Conservation (phyloP, 2,329 filamentous ascomycete species). For the Kalmusia sp. region DNA sequence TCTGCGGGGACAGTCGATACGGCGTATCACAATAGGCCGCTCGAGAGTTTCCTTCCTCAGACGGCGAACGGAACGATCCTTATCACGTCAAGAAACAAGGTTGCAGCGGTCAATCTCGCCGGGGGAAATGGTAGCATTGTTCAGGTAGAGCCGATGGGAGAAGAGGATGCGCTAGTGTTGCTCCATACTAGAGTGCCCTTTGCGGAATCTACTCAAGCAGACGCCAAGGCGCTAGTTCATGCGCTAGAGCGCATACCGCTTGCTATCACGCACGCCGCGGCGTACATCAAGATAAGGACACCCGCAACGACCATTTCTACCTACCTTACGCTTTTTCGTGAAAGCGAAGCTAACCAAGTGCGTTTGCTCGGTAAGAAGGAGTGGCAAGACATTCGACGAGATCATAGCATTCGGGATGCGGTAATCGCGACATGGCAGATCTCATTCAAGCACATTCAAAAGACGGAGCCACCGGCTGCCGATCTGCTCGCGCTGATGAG, state of each 20-base stretch:
- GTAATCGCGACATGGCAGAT: conserved; percentile 46
- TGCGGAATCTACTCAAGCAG: conserved; percentile 2
- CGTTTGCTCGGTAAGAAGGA: conserved; percentile 24
- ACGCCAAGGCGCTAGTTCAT: conserved; percentile 14
- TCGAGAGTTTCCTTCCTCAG: conserved; percentile 18
- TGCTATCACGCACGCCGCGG: conserved; percentile 41
- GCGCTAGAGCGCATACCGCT: conserved; percentile 44
- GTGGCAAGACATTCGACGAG: conserved; percentile 37
- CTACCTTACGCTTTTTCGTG: conserved; percentile 51
- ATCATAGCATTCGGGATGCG: conserved; percentile 38
- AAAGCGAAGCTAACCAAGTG: conserved; percentile 38
- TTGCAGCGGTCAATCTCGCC: conserved; percentile 19
- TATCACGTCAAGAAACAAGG: conserved; percentile 22
- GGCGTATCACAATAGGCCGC: conserved; percentile 9
- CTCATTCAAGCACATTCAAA: conserved; percentile 32
- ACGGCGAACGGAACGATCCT: conserved; percentile 19
- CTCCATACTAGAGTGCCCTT: conserved; percentile 26
- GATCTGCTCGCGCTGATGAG: conserved; percentile 50
- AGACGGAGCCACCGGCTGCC: conserved; percentile 38
- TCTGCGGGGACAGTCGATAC: background rate
- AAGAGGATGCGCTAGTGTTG: conserved; percentile 26
- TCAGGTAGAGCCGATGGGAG: conserved; percentile 29
- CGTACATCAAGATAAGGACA: conserved; percentile 34
- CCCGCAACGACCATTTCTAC: conserved; percentile 12
- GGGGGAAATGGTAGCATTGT: conserved; percentile 18